Evolutionary conservation across 495 filamentous ascomycete genomes (phyloP).

Genomic region (Podospora pseudocomata): DNA sequence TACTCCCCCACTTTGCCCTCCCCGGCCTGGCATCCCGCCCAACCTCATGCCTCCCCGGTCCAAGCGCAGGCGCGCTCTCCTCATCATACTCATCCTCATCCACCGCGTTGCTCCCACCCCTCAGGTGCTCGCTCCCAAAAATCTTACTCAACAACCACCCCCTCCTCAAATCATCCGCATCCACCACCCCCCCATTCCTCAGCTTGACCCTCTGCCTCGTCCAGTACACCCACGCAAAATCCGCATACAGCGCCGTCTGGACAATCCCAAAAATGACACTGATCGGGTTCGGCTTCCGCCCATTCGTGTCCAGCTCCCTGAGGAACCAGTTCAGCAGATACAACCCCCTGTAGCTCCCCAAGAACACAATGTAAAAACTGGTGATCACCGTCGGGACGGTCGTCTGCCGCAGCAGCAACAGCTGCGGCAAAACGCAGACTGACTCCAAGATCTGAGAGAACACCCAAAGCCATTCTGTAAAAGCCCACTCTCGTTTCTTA

Average conservation of each 20-base stretch:
- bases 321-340: conserved; percentile 93
- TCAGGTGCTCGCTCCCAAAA: conserved; percentile 48
- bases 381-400: conserved; percentile 94
- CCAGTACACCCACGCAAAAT: conserved; percentile 98
- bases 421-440: conserved; percentile 83
- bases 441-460: conserved; percentile 92
- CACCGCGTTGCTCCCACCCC: conserved; percentile 12
- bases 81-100: conserved; percentile 41
- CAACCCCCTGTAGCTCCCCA: conserved; percentile 84
- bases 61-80: conserved; percentile 47
- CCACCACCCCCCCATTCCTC: conserved; percentile 84
- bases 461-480: conserved; percentile 66
- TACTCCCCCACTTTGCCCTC: conserved; percentile 64
- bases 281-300: conserved; percentile 63
- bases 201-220: conserved; percentile 91
- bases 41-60: conserved; percentile 16
- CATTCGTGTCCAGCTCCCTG: conserved; percentile 53
- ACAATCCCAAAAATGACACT: conserved; percentile 80
- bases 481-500: conserved; percentile 36
- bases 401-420: conserved; percentile 87
- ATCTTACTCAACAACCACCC: conserved; percentile 68
- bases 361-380: conserved; percentile 83
- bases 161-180: conserved; percentile 79
- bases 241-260: conserved; percentile 86
- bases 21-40: conserved; percentile 25